phyloP scores from a whole-genome alignment of 192 early-diverging fungal species.

The Phlyctochytrium bullatum region DNA sequence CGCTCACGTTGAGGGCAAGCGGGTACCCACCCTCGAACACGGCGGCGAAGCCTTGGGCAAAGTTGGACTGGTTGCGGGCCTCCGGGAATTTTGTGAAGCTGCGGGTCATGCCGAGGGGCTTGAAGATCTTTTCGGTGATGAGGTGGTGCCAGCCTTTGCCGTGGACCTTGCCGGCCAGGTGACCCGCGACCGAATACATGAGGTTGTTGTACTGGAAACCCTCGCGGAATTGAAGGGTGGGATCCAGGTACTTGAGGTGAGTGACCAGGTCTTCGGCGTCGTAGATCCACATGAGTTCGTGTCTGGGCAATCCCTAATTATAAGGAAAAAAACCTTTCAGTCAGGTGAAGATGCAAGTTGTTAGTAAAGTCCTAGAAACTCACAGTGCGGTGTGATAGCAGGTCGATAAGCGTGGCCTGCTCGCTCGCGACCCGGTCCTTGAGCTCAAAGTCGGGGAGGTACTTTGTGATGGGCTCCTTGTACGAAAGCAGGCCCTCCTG shows the following conservation, averaged over 20 bases:
- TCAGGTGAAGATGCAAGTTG: too few relatives aligned
- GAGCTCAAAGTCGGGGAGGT: slow-evolving; percentile 2
- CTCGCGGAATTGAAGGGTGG: slow-evolving; percentile 6
- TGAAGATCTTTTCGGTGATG: background rate
- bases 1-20: background rate
- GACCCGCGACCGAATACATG: background rate
- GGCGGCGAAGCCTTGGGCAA: background rate
- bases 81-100: background rate
- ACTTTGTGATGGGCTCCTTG: background rate
- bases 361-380: background rate
- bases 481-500: background rate
- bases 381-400: slow-evolving; percentile 5
- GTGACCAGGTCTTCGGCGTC: background rate
- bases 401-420: slow-evolving; percentile 8
- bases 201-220: slow-evolving; percentile 6
- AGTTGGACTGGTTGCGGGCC: background rate
- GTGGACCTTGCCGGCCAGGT: background rate
- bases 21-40: background rate
- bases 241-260: background rate
- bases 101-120: slow-evolving; percentile 10
- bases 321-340: too few relatives aligned
- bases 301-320: slow-evolving; percentile 8
- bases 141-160: background rate
- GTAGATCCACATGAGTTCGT: background rate
- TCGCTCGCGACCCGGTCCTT: slow-evolving; percentile 2